phyloP scores from a whole-genome alignment of 192 early-diverging fungal genomes.

The Coemansia interrupta region DNA sequence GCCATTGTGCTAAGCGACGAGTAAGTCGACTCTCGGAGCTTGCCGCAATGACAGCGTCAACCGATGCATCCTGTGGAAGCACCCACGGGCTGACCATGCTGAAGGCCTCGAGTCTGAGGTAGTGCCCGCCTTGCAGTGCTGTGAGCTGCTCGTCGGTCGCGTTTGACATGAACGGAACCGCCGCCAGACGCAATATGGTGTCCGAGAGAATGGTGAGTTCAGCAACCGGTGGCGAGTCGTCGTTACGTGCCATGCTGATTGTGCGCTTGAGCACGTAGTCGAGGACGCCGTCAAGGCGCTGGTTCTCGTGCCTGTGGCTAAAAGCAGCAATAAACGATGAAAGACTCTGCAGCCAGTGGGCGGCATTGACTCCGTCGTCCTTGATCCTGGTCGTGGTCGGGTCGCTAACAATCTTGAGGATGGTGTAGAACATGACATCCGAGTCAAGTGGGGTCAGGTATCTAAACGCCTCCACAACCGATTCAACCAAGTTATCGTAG shows the following conservation, averaged over 20 bases:
- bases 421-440: slow-evolving; percentile 42
- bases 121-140: slow-evolving; percentile 45
- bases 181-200: slow-evolving; percentile 26
- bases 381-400: slow-evolving; percentile 25
- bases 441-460: slow-evolving; percentile 43
- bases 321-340: slow-evolving; percentile 40
- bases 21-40: slow-evolving; percentile 26
- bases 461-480: slow-evolving; percentile 47
- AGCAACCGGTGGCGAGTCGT: slow-evolving; percentile 29
- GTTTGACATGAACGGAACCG: slow-evolving; percentile 35
- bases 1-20: slow-evolving; percentile 35
- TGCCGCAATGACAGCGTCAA: slow-evolving; percentile 16
- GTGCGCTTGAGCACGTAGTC: slow-evolving; percentile 40
- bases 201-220: slow-evolving; percentile 38
- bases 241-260: slow-evolving; percentile 18
- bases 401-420: slow-evolving; percentile 30
- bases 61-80: slow-evolving; percentile 28
- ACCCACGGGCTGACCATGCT: slow-evolving; percentile 43
- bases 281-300: slow-evolving; percentile 24
- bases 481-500: slow-evolving; percentile 47
- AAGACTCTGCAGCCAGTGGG: slow-evolving; percentile 48
- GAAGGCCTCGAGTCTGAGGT: slow-evolving; percentile 40
- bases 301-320: slow-evolving; percentile 42
- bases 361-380: slow-evolving; percentile 42
- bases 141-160: slow-evolving; percentile 42